Conservation (phyloP, 176 grass and related monocot genomes). For the Otatea glauca region DNA sequence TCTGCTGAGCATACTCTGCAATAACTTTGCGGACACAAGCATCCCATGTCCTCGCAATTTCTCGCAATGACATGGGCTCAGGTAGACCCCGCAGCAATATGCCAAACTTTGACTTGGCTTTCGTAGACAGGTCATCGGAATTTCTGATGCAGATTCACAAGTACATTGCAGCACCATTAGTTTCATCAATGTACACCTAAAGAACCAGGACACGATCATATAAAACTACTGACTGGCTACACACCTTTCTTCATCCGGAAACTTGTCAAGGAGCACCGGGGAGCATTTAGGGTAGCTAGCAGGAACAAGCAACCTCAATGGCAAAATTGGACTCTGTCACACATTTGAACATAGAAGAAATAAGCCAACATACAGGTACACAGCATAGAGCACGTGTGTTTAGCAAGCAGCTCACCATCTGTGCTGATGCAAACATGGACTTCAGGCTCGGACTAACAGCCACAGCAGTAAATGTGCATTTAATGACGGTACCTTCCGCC, state of each 20-base stretch:
- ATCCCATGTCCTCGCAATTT: conserved; percentile 93
- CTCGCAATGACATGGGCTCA: conserved; percentile 80
- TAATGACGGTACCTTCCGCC: conserved; percentile 76
- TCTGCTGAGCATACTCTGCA: conserved; percentile 78
- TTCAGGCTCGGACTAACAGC: conserved; percentile 86
- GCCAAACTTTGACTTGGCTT: conserved; percentile 70
- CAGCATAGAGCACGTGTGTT: neutral
- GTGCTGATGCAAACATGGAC: conserved; percentile 82
- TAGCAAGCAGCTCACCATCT: conserved; percentile 65
- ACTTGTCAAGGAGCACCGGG: conserved; percentile 86
- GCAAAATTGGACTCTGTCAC: conserved; percentile 86
- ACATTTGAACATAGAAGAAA: conserved; percentile 40
- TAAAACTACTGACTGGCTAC: neutral
- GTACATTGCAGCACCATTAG: conserved; percentile 34
- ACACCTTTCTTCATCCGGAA: conserved; percentile 84
- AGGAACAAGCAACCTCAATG: conserved; percentile 93
- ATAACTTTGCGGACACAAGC: conserved; percentile 74
- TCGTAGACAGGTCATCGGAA: conserved; percentile 78
- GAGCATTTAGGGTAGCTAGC: conserved; percentile 89
- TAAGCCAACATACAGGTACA: neutral
- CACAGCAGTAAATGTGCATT: conserved; percentile 87
- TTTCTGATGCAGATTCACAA: conserved; percentile 50
- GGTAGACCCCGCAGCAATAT: conserved; percentile 70
- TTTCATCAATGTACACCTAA: conserved; percentile 12
- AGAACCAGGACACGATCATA: neutral